Evolutionary conservation across 2,329 filamentous ascomycete species (phyloP).

Genomic region (Aspergillus glaucus): DNA sequence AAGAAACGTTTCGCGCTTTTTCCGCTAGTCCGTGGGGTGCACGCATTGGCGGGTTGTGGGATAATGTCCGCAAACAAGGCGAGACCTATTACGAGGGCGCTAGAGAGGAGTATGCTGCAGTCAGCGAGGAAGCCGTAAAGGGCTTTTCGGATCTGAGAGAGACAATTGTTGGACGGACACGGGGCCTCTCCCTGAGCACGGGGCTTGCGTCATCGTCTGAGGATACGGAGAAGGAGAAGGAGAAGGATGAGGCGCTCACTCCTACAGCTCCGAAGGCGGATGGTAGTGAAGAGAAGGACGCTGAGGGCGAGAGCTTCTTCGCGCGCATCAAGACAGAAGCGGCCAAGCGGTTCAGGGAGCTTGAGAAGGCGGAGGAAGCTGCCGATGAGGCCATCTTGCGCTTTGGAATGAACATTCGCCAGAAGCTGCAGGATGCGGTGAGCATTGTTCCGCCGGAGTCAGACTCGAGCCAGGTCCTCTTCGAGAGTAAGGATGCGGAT

Average conservation of each 20-base stretch:
- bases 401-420: slow-evolving; percentile 81
- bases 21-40: slow-evolving; percentile 88
- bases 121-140: slow-evolving; percentile 74
- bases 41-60: slow-evolving; percentile 79
- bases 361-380: slow-evolving; percentile 88
- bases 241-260: slow-evolving; percentile 23
- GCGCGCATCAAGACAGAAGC: slow-evolving; percentile 71
- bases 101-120: slow-evolving; percentile 71
- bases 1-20: slow-evolving; percentile 92
- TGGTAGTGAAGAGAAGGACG: slow-evolving; percentile 10
- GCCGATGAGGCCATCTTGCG: slow-evolving; percentile 91
- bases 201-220: slow-evolving; percentile 15
- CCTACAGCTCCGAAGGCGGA: slow-evolving; percentile 19
- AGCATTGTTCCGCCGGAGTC: slow-evolving; percentile 68
- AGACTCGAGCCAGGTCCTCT: slow-evolving; percentile 62
- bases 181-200: slow-evolving; percentile 61
- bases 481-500: slow-evolving; percentile 84
- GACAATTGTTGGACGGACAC: slow-evolving; percentile 65
- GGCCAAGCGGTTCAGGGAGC: slow-evolving; percentile 75
- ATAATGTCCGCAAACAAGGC: slow-evolving; percentile 89
- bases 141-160: slow-evolving; percentile 66
- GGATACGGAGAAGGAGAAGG: slow-evolving; percentile 17
- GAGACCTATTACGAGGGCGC: slow-evolving; percentile 81
- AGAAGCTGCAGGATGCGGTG: slow-evolving; percentile 86
- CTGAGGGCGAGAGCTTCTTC: slow-evolving; percentile 57